phyloP scores from a whole-genome alignment of 2,329 filamentous ascomycete genomes.

The Colletotrichum sp. region DNA sequence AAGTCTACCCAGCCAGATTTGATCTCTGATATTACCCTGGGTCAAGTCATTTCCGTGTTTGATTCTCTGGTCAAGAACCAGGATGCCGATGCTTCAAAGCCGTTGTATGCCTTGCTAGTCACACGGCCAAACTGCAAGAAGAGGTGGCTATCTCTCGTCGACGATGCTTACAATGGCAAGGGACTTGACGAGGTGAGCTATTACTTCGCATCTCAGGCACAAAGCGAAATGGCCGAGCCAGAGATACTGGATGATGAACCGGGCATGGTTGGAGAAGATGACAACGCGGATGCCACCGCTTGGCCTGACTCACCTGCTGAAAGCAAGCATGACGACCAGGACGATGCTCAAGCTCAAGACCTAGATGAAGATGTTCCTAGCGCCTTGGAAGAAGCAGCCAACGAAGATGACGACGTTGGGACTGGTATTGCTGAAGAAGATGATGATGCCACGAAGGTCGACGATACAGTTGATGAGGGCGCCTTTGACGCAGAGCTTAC shows the following conservation, averaged over 20 bases:
- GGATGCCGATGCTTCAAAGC: conserved; percentile 40
- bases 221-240: conserved; percentile 24
- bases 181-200: conserved; percentile 46
- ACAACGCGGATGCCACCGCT: conserved; percentile 9
- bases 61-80: conserved; percentile 49
- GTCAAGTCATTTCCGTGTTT: conserved; percentile 47
- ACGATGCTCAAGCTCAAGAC: not conserved
- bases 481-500: not conserved
- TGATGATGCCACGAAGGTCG: not conserved
- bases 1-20: conserved; percentile 40
- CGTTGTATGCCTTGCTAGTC: conserved; percentile 47
- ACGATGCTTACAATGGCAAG: conserved; percentile 46
- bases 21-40: conserved; percentile 41
- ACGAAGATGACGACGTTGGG: not conserved
- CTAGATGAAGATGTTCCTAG: not conserved
- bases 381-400: not conserved
- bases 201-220: conserved; percentile 32
- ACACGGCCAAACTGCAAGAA: conserved; percentile 43
- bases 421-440: not conserved
- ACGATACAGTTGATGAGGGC: not conserved
- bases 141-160: conserved; percentile 43
- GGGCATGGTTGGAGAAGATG: conserved; percentile 19
- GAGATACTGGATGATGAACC: conserved; percentile 22
- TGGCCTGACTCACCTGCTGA: conserved; percentile 11
- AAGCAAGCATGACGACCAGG: conserved; percentile 1